These are phyloP conservation scores for Tricholoma matsutake DNA, from an alignment of 768 basidiomycete genomes.

Conservation along the genomic window DNA sequence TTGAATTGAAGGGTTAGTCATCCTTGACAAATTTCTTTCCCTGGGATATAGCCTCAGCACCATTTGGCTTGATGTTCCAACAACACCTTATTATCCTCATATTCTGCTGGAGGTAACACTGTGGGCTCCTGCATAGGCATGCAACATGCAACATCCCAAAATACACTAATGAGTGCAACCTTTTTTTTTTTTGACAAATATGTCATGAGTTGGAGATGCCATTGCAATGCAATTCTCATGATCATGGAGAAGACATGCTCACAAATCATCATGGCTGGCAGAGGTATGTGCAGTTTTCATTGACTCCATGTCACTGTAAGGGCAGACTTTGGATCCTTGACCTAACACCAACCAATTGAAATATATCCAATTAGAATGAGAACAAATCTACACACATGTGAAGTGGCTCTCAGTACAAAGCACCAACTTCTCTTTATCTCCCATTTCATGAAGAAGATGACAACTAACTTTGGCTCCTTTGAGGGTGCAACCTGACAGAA, in stretches of 20 bases:
- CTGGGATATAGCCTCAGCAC: neutral
- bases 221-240: slow-evolving; percentile 2
- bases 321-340: slow-evolving; percentile 18
- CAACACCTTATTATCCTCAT: too few relatives aligned
- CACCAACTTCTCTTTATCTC: slow-evolving; percentile 4
- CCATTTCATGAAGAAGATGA: slow-evolving; percentile 2
- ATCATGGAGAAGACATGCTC: neutral
- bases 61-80: neutral
- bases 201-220: slow-evolving; percentile 4
- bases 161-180: too few relatives aligned
- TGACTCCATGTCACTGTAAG: slow-evolving; percentile 5
- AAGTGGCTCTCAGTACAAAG: slow-evolving; percentile 13
- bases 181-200: slow-evolving; percentile 12
- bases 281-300: slow-evolving; percentile 7
- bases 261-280: slow-evolving; percentile 6
- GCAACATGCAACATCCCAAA: too few relatives aligned
- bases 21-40: slow-evolving; percentile 2
- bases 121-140: too few relatives aligned
- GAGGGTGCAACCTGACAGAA: slow-evolving; percentile 8
- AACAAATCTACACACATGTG: slow-evolving; percentile 14
- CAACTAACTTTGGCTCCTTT: slow-evolving; percentile 4
- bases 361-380: neutral
- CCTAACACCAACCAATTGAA: slow-evolving; percentile 4
- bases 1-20: neutral
- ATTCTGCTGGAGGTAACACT: too few relatives aligned